Base-by-base conservation (phyloP, 148 eudicot genomes). In the Silene uniflora region DNA sequence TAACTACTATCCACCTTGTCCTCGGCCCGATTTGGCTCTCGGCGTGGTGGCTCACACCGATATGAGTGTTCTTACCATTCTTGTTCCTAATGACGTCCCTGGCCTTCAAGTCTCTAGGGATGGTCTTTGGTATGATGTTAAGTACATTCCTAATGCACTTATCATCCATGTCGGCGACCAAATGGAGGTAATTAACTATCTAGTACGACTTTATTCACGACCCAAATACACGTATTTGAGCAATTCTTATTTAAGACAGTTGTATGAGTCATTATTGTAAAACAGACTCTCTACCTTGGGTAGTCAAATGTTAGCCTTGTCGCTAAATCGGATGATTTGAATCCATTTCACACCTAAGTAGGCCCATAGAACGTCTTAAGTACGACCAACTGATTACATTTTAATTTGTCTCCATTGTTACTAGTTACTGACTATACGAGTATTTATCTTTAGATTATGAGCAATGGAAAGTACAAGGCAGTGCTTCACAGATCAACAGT, bases 121-220 rank as follows among this genome's bases (percentile, higher is more conserved):
- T 63, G 87, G 63, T 0, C 75, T 68, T 18, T 92, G 97, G 97
- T 89, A 88, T 67, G 88, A 92, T 77, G 97, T 90, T 46, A 76
- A 77, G n/a, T 87, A 89, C 83, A 89, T 92, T 11, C 91, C 91
- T 12, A 89, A 91, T 83, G 96, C 98, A 29, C 87, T 93, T 29
- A 85, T 93, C 59, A 72, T 93, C 62, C 96, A 93, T 77, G 80
- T 91, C 49, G 98, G 98, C 24, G 98, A 93, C 84, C 98, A 93
- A 80, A 58, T 91, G 59, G 93, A 93, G 98, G 98, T 91, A 86
- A 35, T 35, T 35, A 35, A 35, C 39, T 35, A 2, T 1, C 39
- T 35, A 5, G 4, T 3, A 35, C 39, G 39, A 27, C 29, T 32
- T 32, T 2, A 32, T 32, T 32, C 4, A 32, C 35, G 35, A 32